These are phyloP conservation scores for Rhizopus delemar DNA, from an alignment of 371 early-diverging fungal species.

Conservation along the genomic window DNA sequence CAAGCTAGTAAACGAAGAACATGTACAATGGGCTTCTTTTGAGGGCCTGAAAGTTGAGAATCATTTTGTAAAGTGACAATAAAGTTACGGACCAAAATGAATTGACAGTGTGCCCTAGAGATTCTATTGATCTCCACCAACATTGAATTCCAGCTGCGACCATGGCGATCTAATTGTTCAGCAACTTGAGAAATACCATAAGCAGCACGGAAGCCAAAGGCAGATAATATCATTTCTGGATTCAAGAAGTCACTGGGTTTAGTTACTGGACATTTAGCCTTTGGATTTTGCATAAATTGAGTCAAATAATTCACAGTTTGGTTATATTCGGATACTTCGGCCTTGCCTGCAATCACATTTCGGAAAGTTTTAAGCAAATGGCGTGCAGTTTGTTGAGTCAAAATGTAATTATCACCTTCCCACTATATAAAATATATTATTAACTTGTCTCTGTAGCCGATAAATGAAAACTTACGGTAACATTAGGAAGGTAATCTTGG, in stretches of 20 bases:
- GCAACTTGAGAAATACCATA: slow-evolving; percentile 55
- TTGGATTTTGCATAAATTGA: slow-evolving; percentile 53
- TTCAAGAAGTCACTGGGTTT: slow-evolving; percentile 55
- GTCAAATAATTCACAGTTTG: slow-evolving; percentile 56
- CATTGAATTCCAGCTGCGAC: slow-evolving; percentile 69
- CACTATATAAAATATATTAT: slow-evolving; percentile 29
- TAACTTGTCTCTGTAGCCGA: neutral
- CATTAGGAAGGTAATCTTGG: slow-evolving; percentile 62
- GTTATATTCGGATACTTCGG: slow-evolving; percentile 51
- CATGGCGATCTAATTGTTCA: slow-evolving; percentile 54
- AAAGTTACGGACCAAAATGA: slow-evolving; percentile 61
- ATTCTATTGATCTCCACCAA: slow-evolving; percentile 64
- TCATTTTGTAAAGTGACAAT: slow-evolving; percentile 50
- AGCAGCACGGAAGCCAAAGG: slow-evolving; percentile 72
- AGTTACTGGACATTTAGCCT: slow-evolving; percentile 55
- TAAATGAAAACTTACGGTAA: slow-evolving; percentile 40
- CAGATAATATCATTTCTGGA: slow-evolving; percentile 61
- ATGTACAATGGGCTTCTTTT: slow-evolving; percentile 40
- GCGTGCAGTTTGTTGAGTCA: slow-evolving; percentile 77
- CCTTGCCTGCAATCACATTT: slow-evolving; percentile 55
- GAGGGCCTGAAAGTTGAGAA: slow-evolving; percentile 23
- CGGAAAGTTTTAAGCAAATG: slow-evolving; percentile 66
- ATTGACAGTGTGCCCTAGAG: slow-evolving; percentile 70
- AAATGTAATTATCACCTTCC: slow-evolving; percentile 80
- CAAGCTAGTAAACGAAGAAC: slow-evolving; percentile 35